These are phyloP conservation scores for Raddia distichophylla DNA, from an alignment of 176 grass and related monocot species.

Conservation along the genomic window DNA sequence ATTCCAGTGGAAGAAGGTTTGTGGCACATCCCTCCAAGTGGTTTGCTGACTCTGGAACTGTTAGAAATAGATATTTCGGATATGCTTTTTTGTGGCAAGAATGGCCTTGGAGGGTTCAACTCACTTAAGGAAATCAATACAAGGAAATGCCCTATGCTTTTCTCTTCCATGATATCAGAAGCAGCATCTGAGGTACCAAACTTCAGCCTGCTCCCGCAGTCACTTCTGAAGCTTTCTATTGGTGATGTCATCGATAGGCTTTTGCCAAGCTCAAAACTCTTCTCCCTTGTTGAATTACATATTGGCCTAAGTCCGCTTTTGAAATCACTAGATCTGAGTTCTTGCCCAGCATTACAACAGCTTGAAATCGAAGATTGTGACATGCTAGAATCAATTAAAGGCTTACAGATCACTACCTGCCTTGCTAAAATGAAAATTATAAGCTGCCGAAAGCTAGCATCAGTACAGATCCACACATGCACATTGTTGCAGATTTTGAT, in stretches of 20 bases:
- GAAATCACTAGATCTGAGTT: not conserved
- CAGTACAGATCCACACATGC: not conserved
- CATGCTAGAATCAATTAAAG: not conserved
- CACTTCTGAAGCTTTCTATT: not conserved
- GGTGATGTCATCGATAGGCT: not conserved
- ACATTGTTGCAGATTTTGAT: not conserved
- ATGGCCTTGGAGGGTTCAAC: not conserved
- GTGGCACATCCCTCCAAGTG: not conserved
- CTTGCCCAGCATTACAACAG: not conserved
- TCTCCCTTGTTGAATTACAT: not conserved
- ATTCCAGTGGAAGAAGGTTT: not conserved
- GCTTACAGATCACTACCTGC: not conserved
- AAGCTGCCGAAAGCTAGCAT: not conserved
- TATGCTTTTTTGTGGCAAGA: not conserved
- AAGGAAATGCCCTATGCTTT: not conserved
- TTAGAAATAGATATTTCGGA: not conserved
- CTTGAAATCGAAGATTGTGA: not conserved
- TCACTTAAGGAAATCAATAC: not conserved
- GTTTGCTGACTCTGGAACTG: not conserved
- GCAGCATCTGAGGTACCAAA: not conserved
- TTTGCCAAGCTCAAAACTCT: not conserved
- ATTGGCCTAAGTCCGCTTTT: not conserved
- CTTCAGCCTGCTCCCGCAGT: not conserved
- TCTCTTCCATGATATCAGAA: conserved; percentile 10
- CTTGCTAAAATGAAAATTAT: not conserved